Evolutionary conservation across 257 asterid species (phyloP), one percentile per base, ranked within the genome.

Genomic region (Ophiorrhiza pumila): DNA sequence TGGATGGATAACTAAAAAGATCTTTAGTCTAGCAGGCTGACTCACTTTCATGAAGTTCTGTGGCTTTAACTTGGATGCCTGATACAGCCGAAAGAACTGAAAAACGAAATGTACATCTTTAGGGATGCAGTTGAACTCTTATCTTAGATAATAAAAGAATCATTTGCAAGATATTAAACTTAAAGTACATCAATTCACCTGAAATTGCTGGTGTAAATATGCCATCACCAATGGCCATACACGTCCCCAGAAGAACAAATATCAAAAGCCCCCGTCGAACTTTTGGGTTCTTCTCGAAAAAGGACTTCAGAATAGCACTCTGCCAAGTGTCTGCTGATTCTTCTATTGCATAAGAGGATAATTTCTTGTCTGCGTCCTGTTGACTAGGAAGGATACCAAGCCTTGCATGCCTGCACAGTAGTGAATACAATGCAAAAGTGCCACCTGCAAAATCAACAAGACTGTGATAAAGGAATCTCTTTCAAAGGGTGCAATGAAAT

Each of bases 181-280:
- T 46, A 29, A 53, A 58, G 4, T 0, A 23, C 17, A 2, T 34
- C 53, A 18, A n/a, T 49, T 74, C 58, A 82, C 86, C 87, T 76
- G 83, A 80, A 71, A 83, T 83, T 50, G 85, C 83, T 12, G 87
- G 87, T 45, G 87, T 83, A 29, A 83, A 73, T 23, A 83, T 69
- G 34, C 87, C 85, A 69, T 80, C 87, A 4, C 87, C 87, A 37
- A 83, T 80, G 22, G 78, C 80, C 87, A 83, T 80, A 62, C 85
- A 80, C 41, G 83, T 79, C 63, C 82, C 87, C 47, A 83, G 78
- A 52, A 83, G 76, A 46, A 83, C 87, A 63, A 80, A 67, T 42
- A 83, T 66, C 71, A 83, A 56, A 10, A 83, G 78, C 31, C 39
- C 78, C 43, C 43, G 76, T 39, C 77, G 83, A 56, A 72, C 60